Percentiles rank a stretch among this genome's conserved stretches.
phyloP scores from a whole-genome alignment of 2,329 filamentous ascomycete species.

The Sarocladiaceae sp. region DNA sequence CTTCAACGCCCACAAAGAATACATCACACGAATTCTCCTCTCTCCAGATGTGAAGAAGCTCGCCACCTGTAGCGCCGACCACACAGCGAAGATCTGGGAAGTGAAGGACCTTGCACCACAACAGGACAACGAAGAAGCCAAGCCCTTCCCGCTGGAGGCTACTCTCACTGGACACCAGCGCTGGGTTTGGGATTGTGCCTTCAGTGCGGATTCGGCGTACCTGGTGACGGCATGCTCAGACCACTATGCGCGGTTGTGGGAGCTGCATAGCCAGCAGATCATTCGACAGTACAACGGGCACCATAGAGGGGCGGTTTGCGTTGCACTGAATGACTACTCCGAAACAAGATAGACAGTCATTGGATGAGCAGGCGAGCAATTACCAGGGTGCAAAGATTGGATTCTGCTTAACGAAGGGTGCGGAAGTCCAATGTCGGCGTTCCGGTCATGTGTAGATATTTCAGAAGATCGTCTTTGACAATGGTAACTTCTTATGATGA shows the following conservation, averaged over 20 bases:
- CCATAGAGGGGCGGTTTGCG: conserved; percentile 86
- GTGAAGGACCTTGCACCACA: conserved; percentile 64
- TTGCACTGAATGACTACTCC: conserved; percentile 84
- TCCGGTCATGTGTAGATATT: background rate
- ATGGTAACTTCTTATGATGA: background rate
- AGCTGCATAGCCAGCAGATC: conserved; percentile 79
- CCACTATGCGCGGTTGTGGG: conserved; percentile 90
- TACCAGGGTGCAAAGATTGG: background rate
- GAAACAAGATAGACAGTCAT: conserved; percentile 34
- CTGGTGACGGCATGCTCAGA: conserved; percentile 90
- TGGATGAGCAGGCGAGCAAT: background rate
- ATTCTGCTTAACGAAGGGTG: background rate
- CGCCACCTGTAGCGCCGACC: conserved; percentile 89
- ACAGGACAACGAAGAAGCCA: conserved; percentile 31
- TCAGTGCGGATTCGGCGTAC: conserved; percentile 89
- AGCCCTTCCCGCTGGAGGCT: conserved; percentile 75
- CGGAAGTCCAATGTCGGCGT: background rate
- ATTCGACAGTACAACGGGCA: conserved; percentile 96
- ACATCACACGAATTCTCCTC: conserved; percentile 86
- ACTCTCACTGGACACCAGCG: conserved; percentile 87
- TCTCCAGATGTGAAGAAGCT: conserved; percentile 93
- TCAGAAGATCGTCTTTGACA: background rate
- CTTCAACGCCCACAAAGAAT: conserved; percentile 87
- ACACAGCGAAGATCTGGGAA: conserved; percentile 94
- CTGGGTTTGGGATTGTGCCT: conserved; percentile 97